Evolutionary conservation across 1,139 yeast genomes (phyloP).

Genomic region (Nakaseomyces kungkrabaensis): DNA sequence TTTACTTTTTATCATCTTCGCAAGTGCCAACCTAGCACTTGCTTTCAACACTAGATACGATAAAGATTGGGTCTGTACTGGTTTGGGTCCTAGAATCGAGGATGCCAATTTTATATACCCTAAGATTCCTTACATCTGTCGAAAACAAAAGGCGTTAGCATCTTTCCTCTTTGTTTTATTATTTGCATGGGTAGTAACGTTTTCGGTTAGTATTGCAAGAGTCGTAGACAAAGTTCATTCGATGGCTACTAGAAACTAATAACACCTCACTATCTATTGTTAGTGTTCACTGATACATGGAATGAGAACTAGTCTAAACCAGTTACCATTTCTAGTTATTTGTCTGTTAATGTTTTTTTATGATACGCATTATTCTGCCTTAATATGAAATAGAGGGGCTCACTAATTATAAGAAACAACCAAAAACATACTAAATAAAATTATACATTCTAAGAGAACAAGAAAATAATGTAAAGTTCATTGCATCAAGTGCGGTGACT

Average conservation of each 20-base stretch:
- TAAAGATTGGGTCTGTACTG: constrained; percentile 69
- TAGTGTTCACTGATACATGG: too few relatives aligned
- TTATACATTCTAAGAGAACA: too few relatives aligned
- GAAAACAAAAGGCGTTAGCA: constrained; percentile 71
- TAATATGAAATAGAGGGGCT: too few relatives aligned
- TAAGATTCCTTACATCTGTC: constrained; percentile 43
- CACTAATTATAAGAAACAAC: too few relatives aligned
- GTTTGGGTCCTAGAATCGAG: constrained; percentile 11
- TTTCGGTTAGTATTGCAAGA: constrained; percentile 71
- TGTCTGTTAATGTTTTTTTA: too few relatives aligned
- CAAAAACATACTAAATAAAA: too few relatives aligned
- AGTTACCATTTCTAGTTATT: too few relatives aligned
- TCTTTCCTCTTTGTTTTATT: constrained; percentile 68
- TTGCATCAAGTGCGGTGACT: too few relatives aligned
- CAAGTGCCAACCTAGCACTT: constrained; percentile 80
- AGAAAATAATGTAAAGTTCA: too few relatives aligned
- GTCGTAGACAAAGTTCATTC: constrained; percentile 60
- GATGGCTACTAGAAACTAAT: neutral
- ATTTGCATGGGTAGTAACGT: constrained; percentile 76
- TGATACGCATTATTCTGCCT: too few relatives aligned
- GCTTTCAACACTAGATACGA: constrained; percentile 79
- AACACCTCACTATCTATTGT: too few relatives aligned
- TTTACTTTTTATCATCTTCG: constrained; percentile 76
- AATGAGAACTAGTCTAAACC: too few relatives aligned
- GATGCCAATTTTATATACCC: constrained; percentile 16